Base-by-base conservation (phyloP, 305 asterid genomes). In the Rubia tinctorum region DNA sequence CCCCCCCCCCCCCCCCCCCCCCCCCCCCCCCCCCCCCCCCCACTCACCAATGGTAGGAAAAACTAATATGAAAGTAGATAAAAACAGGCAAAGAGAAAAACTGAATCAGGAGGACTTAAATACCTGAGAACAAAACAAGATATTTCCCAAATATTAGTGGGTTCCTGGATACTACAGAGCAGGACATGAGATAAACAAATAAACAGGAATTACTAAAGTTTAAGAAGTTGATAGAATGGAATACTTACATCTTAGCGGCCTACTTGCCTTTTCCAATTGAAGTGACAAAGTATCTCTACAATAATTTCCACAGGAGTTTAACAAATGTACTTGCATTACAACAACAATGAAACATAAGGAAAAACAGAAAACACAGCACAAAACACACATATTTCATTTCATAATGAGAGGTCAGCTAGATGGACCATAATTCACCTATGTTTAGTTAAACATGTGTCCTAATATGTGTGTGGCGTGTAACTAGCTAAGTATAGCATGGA, bases 191-290 rank as follows among this genome's bases (percentile, higher is more conserved):
- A 27, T 27, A 27, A 27, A 27, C 30, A 27, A 27, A 27, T 27
- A 27, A 27, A 27, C 30, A 27, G 1, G 30, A 18, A 58, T n/a
- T 12, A 5, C 30, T 27, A 2, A 27, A 34, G 25, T n/a, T 6
- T 43, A 22, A n/a, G 27, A 55, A 40, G 60, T 61, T 42, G 22
- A 14, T 22, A 39, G 60, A 79, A 56, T 18, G 18, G 30, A 73
- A 78, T 51, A 83, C 89, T 87, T 75, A 88, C 95, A 92, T 90
- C 72, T 88, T 88, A 75, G 94, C 94, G 81, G 94, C 94, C 81
- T 88, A 91, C 80, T 88, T 87, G 37, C 94, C 91, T 79, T 88
- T 88, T 25, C 94, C 94, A 77, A 88, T 88, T 70, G 94, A 87
- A 69, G 91, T 89, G 25, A 94, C 94, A 49, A 88, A 86, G 85